phyloP scores from a whole-genome alignment of 495 filamentous ascomycete genomes.

The Thozetella sp. region DNA sequence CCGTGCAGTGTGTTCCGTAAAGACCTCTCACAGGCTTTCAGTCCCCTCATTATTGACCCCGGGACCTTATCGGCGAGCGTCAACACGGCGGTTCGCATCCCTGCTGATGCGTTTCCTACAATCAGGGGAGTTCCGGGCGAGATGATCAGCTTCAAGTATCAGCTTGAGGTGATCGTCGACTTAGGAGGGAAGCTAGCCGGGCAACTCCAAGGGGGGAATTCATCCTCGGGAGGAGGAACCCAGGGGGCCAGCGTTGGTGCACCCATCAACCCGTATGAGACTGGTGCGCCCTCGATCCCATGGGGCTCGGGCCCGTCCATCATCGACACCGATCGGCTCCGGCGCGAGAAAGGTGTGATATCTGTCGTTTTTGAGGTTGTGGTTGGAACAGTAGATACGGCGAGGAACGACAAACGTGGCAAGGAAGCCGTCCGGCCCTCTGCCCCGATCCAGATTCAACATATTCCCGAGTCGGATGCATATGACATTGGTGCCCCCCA shows the following conservation, averaged over 20 bases:
- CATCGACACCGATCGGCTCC: slow-evolving; percentile 85
- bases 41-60: slow-evolving; percentile 84
- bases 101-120: slow-evolving; percentile 90
- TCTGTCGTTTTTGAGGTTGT: slow-evolving; percentile 81
- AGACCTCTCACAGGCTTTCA: slow-evolving; percentile 84
- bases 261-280: slow-evolving; percentile 27
- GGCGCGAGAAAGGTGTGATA: slow-evolving; percentile 86
- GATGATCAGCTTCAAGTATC: slow-evolving; percentile 94
- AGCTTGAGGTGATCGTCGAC: slow-evolving; percentile 89
- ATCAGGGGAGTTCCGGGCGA: slow-evolving; percentile 85
- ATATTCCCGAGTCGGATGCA: slow-evolving; percentile 8
- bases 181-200: slow-evolving; percentile 82
- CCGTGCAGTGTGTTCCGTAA: slow-evolving; percentile 90
- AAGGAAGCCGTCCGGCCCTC: slow-evolving; percentile 41
- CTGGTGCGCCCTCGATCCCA: slow-evolving; percentile 31
- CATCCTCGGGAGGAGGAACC: slow-evolving; percentile 17
- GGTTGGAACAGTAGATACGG: slow-evolving; percentile 81
- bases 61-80: slow-evolving; percentile 73
- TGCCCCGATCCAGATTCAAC: slow-evolving; percentile 19
- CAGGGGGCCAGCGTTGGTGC: slow-evolving; percentile 11
- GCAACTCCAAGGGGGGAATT: slow-evolving; percentile 42
- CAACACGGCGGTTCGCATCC: slow-evolving; percentile 79
- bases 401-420: slow-evolving; percentile 55
- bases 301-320: slow-evolving; percentile 71
- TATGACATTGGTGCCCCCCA: slow-evolving; percentile 10